Base-by-base conservation (phyloP, 2,329 filamentous ascomycete species). In the Bipolaris gigantea region DNA sequence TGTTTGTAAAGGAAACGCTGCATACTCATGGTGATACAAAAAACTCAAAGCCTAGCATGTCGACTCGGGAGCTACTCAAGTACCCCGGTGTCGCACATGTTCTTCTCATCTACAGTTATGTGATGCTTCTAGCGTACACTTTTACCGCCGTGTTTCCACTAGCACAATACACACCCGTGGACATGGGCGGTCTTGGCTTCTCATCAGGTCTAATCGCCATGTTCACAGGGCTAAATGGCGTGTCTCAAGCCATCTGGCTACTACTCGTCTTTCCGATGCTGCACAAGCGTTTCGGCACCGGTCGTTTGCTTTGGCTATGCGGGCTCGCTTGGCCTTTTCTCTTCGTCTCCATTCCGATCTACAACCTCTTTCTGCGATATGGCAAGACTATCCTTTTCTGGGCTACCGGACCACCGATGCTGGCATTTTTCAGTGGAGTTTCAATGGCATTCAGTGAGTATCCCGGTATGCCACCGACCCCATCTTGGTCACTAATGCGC, bases 61-160 rank as follows among this genome's bases (percentile, higher is more conserved):
- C 81, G 2, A 82, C 78, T 1, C 70, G 75, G 71, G 73, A 83
- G 42, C 79, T 93, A 10, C 50, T 91, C 51, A 81, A 78, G 35
- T 74, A 81, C 0, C 88, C 87, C 0, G 86, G 87, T 9, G 87
- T 93, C 1, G 74, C 73, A n/a, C 77, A 80, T 23, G 87, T 89
- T 1, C 77, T 93, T 2, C 84, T 82, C 66, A 77, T 86, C 36
- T 90, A 88, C 69, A 80, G 79, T 1, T 83, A 89, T 67, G 79
- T 85, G 36, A 86, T 87, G 81, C 71, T 90, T 2, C 81, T 92
- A 4, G 88, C 85, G 0, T 85, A 89, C 57, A 80, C 84, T 1
- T 92, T 87, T 71, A 92, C 89, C 0, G 87, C 89, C 51, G 74
- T 92, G 35, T 68, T 83, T 1, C 86, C 89, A 0, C 80, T 92